These are phyloP conservation scores for Tolypocladium nubicola DNA, from an alignment of 2,329 filamentous ascomycete species.

Conservation along the genomic window DNA sequence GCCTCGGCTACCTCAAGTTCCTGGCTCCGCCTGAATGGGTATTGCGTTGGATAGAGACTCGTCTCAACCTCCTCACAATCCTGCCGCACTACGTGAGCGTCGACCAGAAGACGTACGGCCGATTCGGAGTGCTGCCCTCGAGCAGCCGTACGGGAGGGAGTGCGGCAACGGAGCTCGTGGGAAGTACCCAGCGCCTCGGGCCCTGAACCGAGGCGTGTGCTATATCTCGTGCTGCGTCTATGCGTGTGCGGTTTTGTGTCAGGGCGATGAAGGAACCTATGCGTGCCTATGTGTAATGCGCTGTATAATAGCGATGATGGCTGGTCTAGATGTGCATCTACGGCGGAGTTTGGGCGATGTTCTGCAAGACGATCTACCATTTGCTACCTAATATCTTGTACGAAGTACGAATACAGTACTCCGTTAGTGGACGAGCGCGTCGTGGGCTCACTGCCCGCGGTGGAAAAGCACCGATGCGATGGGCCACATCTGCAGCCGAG, in stretches of 20 bases:
- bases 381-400: neutral
- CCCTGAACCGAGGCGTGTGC: conserved; percentile 34
- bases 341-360: neutral
- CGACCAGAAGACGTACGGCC: conserved; percentile 90
- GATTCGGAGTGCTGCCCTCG: conserved; percentile 78
- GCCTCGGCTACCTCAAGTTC: conserved; percentile 79
- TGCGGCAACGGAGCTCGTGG: conserved; percentile 48
- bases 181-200: conserved; percentile 55
- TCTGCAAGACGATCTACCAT: neutral
- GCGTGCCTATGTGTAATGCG: neutral
- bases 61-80: conserved; percentile 72
- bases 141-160: conserved; percentile 27
- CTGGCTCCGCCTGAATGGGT: conserved; percentile 83
- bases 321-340: conserved; percentile 7
- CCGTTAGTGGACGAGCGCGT: neutral
- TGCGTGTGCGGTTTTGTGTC: neutral
- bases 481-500: neutral
- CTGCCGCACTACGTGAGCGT: conserved; percentile 89
- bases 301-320: neutral
- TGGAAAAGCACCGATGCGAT: neutral
- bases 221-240: neutral
- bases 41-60: conserved; percentile 78
- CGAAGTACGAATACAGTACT: too few species aligned
- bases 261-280: neutral
- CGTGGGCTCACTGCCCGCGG: neutral